These are phyloP conservation scores for Aspergillus amoenus DNA, from an alignment of 2,329 filamentous ascomycete species.

Conservation along the genomic window DNA sequence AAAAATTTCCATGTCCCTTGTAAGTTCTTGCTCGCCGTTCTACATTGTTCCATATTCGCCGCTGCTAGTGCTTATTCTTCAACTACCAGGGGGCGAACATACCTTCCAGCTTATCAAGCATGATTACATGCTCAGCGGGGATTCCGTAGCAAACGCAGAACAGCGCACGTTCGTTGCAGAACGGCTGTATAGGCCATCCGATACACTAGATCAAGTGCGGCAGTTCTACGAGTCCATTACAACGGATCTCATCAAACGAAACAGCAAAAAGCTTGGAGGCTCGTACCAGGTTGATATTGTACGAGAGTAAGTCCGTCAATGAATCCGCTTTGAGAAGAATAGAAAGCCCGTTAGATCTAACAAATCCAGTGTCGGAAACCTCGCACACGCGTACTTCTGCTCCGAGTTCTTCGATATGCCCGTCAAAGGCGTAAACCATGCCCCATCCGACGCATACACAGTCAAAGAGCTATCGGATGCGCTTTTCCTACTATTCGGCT, in stretches of 20 bases:
- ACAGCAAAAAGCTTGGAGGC: conserved; percentile 47
- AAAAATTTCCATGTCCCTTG: conserved; percentile 48
- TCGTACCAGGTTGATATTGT: conserved; percentile 49
- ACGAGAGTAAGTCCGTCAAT: conserved; percentile 30
- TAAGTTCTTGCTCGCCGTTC: conserved; percentile 19
- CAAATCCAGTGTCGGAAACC: conserved; percentile 44
- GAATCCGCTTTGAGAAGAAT: neutral
- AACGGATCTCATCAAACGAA: conserved; percentile 41
- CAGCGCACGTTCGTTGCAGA: conserved; percentile 45
- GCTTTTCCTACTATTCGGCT: conserved; percentile 7
- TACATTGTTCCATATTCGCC: neutral
- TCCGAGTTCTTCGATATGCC: conserved; percentile 54
- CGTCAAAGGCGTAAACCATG: conserved; percentile 53
- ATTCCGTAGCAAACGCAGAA: conserved; percentile 39
- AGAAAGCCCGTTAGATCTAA: neutral
- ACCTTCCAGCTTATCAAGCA: conserved; percentile 38
- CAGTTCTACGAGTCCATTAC: conserved; percentile 51
- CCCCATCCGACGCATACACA: conserved; percentile 55
- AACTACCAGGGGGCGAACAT: conserved; percentile 44
- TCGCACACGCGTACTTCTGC: conserved; percentile 55
- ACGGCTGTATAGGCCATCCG: conserved; percentile 44
- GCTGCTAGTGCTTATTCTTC: conserved; percentile 28
- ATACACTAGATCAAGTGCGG: conserved; percentile 45
- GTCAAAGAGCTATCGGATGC: conserved; percentile 33
- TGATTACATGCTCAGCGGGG: conserved; percentile 51